A percentile compares a stretch with the other conserved stretches of the same genome.
phyloP scores from a whole-genome alignment of 1,139 yeast species.

The Yamadazyma buinensis region DNA sequence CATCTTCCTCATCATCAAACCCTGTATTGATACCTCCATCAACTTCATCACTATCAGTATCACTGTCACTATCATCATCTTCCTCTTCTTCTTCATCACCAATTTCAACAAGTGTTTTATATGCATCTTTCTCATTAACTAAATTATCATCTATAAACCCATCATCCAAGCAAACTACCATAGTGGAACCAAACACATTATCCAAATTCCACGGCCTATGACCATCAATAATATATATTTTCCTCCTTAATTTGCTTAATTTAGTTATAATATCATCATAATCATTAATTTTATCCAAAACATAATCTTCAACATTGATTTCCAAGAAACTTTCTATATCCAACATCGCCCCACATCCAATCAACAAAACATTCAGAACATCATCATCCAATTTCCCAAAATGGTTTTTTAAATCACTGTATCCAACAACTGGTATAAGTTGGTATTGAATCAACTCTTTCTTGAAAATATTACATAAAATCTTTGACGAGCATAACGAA shows the following conservation, averaged over 20 bases:
- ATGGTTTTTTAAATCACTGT: constrained; percentile 66
- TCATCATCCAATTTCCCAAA: constrained; percentile 66
- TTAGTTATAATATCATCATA: constrained; percentile 10
- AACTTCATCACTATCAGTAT: constrained; percentile 20
- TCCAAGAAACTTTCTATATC: constrained; percentile 80
- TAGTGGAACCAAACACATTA: constrained; percentile 82
- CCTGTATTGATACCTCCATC: constrained; percentile 10
- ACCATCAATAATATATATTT: constrained; percentile 81
- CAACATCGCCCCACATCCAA: constrained; percentile 96
- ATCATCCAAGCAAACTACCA: constrained; percentile 83
- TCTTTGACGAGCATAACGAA: constrained; percentile 85
- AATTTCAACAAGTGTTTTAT: constrained; percentile 39
- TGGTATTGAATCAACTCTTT: constrained; percentile 85
- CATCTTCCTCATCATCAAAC: constrained; percentile 21
- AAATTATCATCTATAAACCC: constrained; percentile 64
- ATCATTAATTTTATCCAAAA: constrained; percentile 12
- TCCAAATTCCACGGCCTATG: constrained; percentile 97
- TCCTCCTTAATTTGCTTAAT: constrained; percentile 16
- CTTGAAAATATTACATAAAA: constrained; percentile 66
- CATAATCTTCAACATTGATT: constrained; percentile 50
- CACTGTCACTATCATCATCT: constrained; percentile 24
- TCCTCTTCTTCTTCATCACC: constrained; percentile 25
- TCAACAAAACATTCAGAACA: constrained; percentile 69
- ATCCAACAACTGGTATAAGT: constrained; percentile 92
- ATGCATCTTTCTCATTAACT: constrained; percentile 51